Base-by-base conservation (phyloP, 495 filamentous ascomycete species). In the Hyphodiscus hymeniophilus region DNA sequence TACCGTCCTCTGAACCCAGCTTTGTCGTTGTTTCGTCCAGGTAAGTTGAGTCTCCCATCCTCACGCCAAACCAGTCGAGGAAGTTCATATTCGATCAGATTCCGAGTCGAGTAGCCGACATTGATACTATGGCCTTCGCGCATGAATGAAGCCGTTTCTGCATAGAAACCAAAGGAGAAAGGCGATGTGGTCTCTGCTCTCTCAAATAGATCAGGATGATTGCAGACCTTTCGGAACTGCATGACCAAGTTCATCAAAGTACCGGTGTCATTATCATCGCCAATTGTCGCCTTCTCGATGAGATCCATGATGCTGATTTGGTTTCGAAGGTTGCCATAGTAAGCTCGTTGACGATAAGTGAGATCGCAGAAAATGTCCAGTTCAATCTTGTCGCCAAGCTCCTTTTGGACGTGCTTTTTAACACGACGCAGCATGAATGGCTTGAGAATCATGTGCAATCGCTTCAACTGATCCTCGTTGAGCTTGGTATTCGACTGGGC, bases 181-280 rank as follows among this genome's bases (percentile, higher is more conserved):
- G 91, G 89, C 13, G 90, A 95, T 16, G 78, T 80, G 16, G 85
- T 94, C 48, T 97, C 92, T 13, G 91, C 89, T 35, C 94, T 80
- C 63, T 99, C 90, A 51, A 97, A 97, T 17, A 98, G 70, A 68
- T 98, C 92, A 2, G 92, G 92, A 63, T 98, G 92, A 59, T 98
- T 98, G 71, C 92, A 98, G 43, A 98, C 94, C 70, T 98, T 98
- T 46, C 92, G 81, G 77, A 98, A 98, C 66, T 98, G 94, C 92
- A 98, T 98, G 47, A 98, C 92, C 51, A 98, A 73, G 63, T 97
- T 98, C 92, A 98, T 98, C 60, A 99, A 63, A 15, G 90, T 99
- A 12, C 88, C 88, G 22, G 87, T 91, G 58, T 96, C 94, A 54
- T 87, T 81, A 32, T 99, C 92, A 58, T 95, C 91, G 26, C 94